Evolutionary conservation across 768 basidiomycete species (phyloP), one percentile per base, ranked within the genome.

Genomic region (Lyophyllum shimeji): DNA sequence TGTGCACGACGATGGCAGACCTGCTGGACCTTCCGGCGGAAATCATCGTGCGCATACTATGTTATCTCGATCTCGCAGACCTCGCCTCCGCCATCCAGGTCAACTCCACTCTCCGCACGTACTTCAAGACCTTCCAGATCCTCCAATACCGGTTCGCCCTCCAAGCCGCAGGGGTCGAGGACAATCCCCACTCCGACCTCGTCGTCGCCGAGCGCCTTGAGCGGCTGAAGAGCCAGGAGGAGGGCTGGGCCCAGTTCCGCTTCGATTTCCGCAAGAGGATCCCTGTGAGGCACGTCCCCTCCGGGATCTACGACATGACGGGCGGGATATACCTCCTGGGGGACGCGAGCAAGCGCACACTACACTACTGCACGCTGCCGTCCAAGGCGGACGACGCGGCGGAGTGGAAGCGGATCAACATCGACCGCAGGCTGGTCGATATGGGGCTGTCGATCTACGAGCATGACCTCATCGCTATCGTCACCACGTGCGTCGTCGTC

Each of bases 271-370:
- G 59, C 6, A 62, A 47, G 33, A 55, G 47, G 1, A 57, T 77
- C 6, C 60, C 60, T 1, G 68, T 75, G 7, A 50, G 54, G 2
- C 69, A 74, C 33, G 25, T 44, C 0, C 61, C 72, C 0, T 72
- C 67, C 2, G 72, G 72, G 17, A 74, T 80, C 37, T 78, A 77
- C 50, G 76, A 80, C 55, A 64, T 80, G 7, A 70, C 70, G 1
- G 75, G 69, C 0, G 75, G 76, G 1, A 63, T 72, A 1, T 78
- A 73, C 56, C 56, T 80, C 8, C 63, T 75, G 3, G 75, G 76
- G 2, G 61, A 73, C 46, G 24, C n/a, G 8, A 58, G 57, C 5
- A 50, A 62, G 34, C 60, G 50, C 15, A 56, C 59, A 8, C 57
- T 79, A n/a, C 66, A 74, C 25, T 77, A 69, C 46, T 53, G 71